phyloP scores from a whole-genome alignment of 805 yeast species.

The Candida arabinofermentans region DNA sequence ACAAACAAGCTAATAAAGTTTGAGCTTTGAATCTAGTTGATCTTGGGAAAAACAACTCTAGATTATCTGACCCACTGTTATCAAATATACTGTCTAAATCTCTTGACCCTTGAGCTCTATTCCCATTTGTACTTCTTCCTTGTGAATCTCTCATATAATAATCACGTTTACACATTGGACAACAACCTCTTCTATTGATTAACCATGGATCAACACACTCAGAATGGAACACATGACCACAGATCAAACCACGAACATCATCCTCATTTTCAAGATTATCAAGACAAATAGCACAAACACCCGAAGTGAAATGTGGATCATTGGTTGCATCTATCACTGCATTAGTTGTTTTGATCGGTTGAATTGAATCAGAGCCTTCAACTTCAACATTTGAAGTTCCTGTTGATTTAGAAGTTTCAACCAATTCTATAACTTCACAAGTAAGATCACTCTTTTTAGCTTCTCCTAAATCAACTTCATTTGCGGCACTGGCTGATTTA shows the following conservation, averaged over 20 bases:
- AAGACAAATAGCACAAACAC: conserved; percentile 75
- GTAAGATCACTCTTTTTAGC: background rate
- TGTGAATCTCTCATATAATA: conserved; percentile 41
- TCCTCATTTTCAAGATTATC: conserved; percentile 62
- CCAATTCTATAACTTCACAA: conserved; percentile 6
- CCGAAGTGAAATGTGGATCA: conserved; percentile 54
- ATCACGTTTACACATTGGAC: conserved; percentile 80
- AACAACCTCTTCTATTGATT: conserved; percentile 67
- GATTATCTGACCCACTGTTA: conserved; percentile 13
- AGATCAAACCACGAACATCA: conserved; percentile 64
- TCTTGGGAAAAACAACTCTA: conserved; percentile 19
- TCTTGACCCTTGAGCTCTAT: conserved; percentile 16
- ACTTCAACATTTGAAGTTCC: background rate
- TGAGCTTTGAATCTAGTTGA: conserved; percentile 25
- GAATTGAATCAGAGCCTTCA: background rate
- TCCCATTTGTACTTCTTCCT: background rate
- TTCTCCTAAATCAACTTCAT: conserved; percentile 15
- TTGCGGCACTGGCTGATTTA: background rate
- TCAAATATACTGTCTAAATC: conserved; percentile 23
- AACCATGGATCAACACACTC: conserved; percentile 83
- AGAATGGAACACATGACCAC: conserved; percentile 81
- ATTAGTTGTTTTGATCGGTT: conserved; percentile 5
- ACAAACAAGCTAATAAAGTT: conserved; percentile 21
- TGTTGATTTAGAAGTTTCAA: background rate
- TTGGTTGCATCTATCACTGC: background rate